A percentile compares a stretch with the other conserved stretches of the same genome.
These are phyloP conservation scores for Candida endomychidarum DNA, from an alignment of 805 yeast species.

Conservation along the genomic window DNA sequence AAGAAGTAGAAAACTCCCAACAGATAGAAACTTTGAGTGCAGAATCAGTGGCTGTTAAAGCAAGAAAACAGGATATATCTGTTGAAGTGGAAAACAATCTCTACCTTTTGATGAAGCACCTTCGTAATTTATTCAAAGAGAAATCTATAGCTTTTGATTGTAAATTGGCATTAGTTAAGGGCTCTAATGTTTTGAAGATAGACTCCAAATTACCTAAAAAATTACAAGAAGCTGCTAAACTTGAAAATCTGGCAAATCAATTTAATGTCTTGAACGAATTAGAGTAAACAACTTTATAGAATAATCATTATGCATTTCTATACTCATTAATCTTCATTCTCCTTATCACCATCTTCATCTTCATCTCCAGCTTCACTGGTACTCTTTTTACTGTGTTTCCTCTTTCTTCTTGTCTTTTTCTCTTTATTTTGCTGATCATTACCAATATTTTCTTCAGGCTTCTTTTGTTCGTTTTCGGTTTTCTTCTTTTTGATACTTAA, in stretches of 20 bases:
- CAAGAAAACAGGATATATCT: background rate
- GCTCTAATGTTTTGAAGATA: conserved; percentile 11
- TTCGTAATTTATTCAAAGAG: conserved; percentile 33
- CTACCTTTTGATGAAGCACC: conserved; percentile 34
- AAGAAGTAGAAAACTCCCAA: background rate
- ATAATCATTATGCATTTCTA: conserved; percentile 6
- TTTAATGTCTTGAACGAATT: conserved; percentile 8
- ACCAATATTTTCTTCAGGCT: conserved; percentile 1
- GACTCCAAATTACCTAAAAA: conserved; percentile 11
- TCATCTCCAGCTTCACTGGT: background rate
- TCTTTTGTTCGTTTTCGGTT: conserved; percentile 16
- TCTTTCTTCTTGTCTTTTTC: conserved; percentile 25
- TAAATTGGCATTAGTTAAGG: conserved; percentile 43
- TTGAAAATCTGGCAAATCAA: conserved; percentile 12
- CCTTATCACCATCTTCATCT: background rate
- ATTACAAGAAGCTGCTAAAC: background rate
- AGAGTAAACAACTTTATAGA: background rate
- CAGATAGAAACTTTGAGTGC: background rate
- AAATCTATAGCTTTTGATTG: conserved; percentile 52
- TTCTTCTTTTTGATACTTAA: conserved; percentile 81
- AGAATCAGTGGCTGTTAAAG: background rate
- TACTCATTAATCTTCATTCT: conserved; percentile 6
- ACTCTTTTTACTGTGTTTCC: conserved; percentile 16
- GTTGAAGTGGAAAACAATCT: conserved; percentile 45
- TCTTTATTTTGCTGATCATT: conserved; percentile 3